A percentile compares a stretch with the other conserved stretches of the same genome.
phyloP scores from a whole-genome alignment of 2,329 filamentous ascomycete genomes.

The Pseudophaeomoniella oleicola region DNA sequence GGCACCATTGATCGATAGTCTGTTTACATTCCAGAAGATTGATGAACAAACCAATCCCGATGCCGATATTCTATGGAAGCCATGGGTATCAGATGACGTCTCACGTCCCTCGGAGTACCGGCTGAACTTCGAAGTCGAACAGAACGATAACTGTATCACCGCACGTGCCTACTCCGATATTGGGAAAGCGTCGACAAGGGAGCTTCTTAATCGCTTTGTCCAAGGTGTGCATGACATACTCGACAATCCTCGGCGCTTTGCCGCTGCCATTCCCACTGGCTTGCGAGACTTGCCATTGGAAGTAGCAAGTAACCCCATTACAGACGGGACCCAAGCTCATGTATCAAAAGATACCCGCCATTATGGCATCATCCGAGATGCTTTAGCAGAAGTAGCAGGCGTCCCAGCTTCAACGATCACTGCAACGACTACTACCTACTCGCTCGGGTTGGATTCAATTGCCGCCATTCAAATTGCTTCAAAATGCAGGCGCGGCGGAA shows the following conservation, averaged over 20 bases:
- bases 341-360: not conserved
- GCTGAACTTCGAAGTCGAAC: not conserved
- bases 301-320: not conserved
- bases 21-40: not conserved
- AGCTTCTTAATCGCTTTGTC: not conserved
- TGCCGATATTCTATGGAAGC: not conserved
- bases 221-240: not conserved
- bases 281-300: not conserved
- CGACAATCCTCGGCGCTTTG: not conserved
- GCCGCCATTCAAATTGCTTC: conserved; percentile 72
- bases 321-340: not conserved
- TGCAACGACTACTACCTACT: conserved; percentile 54
- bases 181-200: not conserved
- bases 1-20: not conserved
- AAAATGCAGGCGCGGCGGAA: conserved; percentile 48
- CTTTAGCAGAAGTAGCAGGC: conserved; percentile 43
- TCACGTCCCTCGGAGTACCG: not conserved
- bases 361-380: too few relatives aligned
- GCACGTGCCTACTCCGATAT: not conserved
- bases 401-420: conserved; percentile 44
- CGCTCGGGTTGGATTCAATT: conserved; percentile 82
- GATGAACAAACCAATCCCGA: not conserved
- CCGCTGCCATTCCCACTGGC: not conserved
- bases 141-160: not conserved
- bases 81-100: not conserved